A percentile compares a stretch with the other conserved stretches of the same genome.
phyloP scores from a whole-genome alignment of 2,329 filamentous ascomycete genomes.

The Colletotrichum shisoi region DNA sequence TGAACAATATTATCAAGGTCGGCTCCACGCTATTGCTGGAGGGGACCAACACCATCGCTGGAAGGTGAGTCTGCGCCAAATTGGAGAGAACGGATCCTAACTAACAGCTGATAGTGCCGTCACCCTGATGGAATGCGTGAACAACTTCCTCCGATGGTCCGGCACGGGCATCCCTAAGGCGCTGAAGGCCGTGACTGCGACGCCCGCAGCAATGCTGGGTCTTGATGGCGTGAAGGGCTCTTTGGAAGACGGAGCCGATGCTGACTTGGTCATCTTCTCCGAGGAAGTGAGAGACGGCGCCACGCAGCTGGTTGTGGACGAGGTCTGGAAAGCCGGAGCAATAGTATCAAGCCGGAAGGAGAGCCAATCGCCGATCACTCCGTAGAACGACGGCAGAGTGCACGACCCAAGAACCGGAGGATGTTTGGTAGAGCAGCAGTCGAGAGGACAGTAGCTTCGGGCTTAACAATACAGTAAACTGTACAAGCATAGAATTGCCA shows the following conservation, averaged over 20 bases:
- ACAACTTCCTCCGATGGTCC: slow-evolving; percentile 81
- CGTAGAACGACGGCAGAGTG: background rate
- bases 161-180: slow-evolving; percentile 73
- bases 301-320: slow-evolving; percentile 69
- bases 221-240: slow-evolving; percentile 72
- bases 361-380: slow-evolving; percentile 28
- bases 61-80: slow-evolving; percentile 61
- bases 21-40: slow-evolving; percentile 78
- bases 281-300: slow-evolving; percentile 57
- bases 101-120: slow-evolving; percentile 60
- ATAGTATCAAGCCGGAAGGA: slow-evolving; percentile 52
- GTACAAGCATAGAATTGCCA: slow-evolving; percentile 19
- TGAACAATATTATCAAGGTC: slow-evolving; percentile 70
- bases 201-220: slow-evolving; percentile 79
- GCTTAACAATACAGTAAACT: slow-evolving; percentile 12
- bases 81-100: slow-evolving; percentile 15
- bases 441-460: background rate
- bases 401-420: background rate
- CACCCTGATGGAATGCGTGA: slow-evolving; percentile 81
- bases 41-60: slow-evolving; percentile 80
- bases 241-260: slow-evolving; percentile 69
- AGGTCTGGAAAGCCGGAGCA: slow-evolving; percentile 81
- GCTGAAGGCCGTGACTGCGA: slow-evolving; percentile 75
- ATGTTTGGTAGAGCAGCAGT: background rate
- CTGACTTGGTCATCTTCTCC: slow-evolving; percentile 73